Base-by-base conservation (phyloP, 768 basidiomycete genomes). In the Dacryopinax spathularia region DNA sequence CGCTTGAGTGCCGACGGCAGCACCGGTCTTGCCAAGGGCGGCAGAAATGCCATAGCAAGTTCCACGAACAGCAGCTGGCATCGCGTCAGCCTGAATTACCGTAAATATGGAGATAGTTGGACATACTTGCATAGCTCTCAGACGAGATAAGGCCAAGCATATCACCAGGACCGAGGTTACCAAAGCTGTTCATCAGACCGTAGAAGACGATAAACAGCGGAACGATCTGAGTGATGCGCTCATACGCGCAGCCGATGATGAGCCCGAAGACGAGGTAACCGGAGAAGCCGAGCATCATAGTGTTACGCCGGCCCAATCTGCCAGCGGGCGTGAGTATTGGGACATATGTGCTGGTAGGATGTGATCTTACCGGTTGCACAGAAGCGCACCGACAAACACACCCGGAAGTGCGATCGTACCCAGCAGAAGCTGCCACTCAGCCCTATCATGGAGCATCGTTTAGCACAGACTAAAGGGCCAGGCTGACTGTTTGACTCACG, bases 111-210 rank as follows among this genome's bases (percentile, higher is more conserved):
- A 10, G 16, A 60, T 7, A 27, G 7, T 15, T 10, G 31, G 22
- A 76, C 82, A 73, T 68, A 84, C 82, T 86, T 0, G 68, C 66
- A 66, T 72, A 75, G 1, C 69, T 70, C 62, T 74, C 86, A 18
- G 82, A 81, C 61, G 82, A 84, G 60, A 83, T 81, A 41, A 86
- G 77, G 60, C 84, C 83, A 10, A 85, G 71, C 82, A 86, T 86
- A 68, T 87, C 81, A 22, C 87, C 87, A 1, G 86, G 86, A 18
- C 86, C 86, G 74, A 87, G 59, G 68, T 87, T 87, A n/a, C 85
- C 86, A 44, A 78, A 80, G 2, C 82, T 85, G 67, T 86, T 83
- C 85, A 88, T 85, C 62, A 86, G 73, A 1, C 84, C 87, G 70
- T 86, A 88, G 67, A 88, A 82, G 65, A 88, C 73, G 60, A 88